These are phyloP conservation scores for Pelargonium exstipulatum DNA, from an alignment of 441 rosid species.

Conservation along the genomic window DNA sequence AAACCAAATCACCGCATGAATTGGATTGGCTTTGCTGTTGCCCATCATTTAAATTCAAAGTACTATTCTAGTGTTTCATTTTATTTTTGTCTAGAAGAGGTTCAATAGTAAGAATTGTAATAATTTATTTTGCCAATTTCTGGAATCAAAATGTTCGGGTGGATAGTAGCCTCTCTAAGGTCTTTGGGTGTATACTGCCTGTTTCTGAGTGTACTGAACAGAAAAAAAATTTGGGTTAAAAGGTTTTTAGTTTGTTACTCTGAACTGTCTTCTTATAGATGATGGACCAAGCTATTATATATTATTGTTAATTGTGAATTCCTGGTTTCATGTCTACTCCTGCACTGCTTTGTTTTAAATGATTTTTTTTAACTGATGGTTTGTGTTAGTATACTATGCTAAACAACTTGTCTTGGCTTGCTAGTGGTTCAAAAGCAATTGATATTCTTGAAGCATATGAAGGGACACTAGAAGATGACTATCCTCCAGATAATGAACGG, in stretches of 20 bases:
- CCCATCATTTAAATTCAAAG: slow-evolving; percentile 92
- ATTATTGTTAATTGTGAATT: background rate
- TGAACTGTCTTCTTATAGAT: background rate
- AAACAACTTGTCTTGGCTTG: background rate
- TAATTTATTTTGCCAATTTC: background rate
- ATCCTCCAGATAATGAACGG: slow-evolving; percentile 98
- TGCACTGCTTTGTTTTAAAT: background rate
- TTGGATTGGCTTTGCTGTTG: slow-evolving; percentile 99
- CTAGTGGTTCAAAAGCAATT: slow-evolving; percentile 85
- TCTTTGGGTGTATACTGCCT: background rate
- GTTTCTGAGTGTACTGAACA: background rate
- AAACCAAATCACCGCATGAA: slow-evolving; percentile 99
- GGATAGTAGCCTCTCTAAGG: background rate
- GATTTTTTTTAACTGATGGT: background rate
- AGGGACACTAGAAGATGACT: slow-evolving; percentile 97
- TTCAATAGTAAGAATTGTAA: background rate
- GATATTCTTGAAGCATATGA: slow-evolving; percentile 98
- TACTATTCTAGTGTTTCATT: slow-evolving; percentile 34
- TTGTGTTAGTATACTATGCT: slow-evolving; percentile 9
- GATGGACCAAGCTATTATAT: background rate
- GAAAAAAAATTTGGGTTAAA: background rate
- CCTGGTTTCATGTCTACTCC: background rate
- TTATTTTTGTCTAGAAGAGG: too few relatives aligned
- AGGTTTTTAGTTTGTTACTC: background rate
- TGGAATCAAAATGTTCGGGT: background rate